phyloP scores from a whole-genome alignment of 768 basidiomycete genomes.

The Lactifluus rugatus region DNA sequence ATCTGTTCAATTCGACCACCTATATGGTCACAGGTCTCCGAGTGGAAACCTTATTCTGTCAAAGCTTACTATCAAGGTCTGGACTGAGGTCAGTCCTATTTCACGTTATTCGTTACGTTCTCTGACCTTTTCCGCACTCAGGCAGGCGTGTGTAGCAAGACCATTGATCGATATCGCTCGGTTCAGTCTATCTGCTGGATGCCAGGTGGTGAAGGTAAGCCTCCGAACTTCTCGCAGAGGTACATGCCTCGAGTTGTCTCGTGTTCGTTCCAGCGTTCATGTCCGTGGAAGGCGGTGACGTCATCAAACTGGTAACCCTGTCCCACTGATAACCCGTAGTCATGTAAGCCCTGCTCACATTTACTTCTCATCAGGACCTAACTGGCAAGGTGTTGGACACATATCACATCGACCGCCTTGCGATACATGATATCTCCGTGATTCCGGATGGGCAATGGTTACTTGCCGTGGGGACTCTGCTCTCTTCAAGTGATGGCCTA shows the following conservation, averaged over 20 bases:
- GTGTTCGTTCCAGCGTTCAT: constrained; percentile 42
- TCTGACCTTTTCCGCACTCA: constrained; percentile 22
- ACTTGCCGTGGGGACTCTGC: constrained; percentile 57
- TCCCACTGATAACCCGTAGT: background rate
- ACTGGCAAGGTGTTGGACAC: constrained; percentile 47
- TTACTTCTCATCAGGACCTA: constrained; percentile 36
- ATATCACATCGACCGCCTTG: constrained; percentile 52
- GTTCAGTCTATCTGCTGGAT: constrained; percentile 65
- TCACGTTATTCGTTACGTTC: background rate
- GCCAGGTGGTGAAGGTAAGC: constrained; percentile 48
- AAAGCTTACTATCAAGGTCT: constrained; percentile 59
- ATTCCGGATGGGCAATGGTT: constrained; percentile 57
- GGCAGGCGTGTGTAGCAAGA: constrained; percentile 61
- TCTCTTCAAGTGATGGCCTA: constrained; percentile 51
- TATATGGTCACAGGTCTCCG: constrained; percentile 43
- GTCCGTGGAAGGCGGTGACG: constrained; percentile 56
- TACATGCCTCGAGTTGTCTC: background rate
- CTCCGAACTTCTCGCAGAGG: constrained; percentile 7
- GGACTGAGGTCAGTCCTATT: constrained; percentile 47
- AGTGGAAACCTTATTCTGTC: constrained; percentile 52
- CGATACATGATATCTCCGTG: constrained; percentile 60
- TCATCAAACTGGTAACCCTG: constrained; percentile 47
- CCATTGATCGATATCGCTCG: constrained; percentile 44
- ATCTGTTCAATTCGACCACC: background rate
- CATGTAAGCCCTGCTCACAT: background rate